These are phyloP conservation scores for Nannochloropsis salina DNA, from an alignment of 108 stramenopile genomes.

Conservation along the genomic window DNA sequence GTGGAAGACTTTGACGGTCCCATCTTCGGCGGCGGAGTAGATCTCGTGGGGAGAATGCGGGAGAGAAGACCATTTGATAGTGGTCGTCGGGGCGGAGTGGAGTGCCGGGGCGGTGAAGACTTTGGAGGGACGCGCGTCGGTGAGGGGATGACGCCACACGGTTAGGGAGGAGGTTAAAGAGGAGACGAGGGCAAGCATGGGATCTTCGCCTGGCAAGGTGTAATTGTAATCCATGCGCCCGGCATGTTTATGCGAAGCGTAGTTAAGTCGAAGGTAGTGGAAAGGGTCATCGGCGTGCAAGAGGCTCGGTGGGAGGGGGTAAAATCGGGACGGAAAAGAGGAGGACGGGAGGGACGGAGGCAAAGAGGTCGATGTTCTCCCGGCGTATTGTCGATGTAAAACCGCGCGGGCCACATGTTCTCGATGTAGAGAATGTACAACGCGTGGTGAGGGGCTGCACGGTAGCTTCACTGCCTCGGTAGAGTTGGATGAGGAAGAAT, in stretches of 20 bases:
- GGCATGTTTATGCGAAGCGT: not conserved
- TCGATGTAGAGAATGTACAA: too few species aligned
- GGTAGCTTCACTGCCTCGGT: too few species aligned
- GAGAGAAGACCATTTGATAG: not conserved
- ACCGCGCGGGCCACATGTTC: not conserved
- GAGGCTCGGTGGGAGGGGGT: not conserved
- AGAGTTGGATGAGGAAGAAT: too few species aligned
- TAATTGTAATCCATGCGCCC: slow-evolving; percentile 13
- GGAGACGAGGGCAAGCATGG: not conserved
- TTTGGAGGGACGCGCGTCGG: slow-evolving; percentile 6
- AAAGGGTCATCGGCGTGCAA: slow-evolving; percentile 6
- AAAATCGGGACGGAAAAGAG: not conserved
- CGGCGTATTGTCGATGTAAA: slow-evolving; percentile 9
- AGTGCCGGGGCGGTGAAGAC: not conserved
- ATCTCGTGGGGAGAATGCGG: slow-evolving; percentile 2
- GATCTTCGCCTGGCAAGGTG: not conserved
- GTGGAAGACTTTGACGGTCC: not conserved
- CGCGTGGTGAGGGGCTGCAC: too few species aligned
- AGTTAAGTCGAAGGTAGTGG: not conserved
- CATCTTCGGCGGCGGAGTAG: not conserved
- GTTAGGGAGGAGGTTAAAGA: slow-evolving; percentile 2
- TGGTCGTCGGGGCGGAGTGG: not conserved
- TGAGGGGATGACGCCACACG: slow-evolving; percentile 11
- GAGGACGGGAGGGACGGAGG: slow-evolving; percentile 8
- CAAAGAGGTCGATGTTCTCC: not conserved